A percentile compares a stretch with the other conserved stretches of the same genome.
Conservation (phyloP, 805 yeast genomes). For the Lipomyces yamadae region DNA sequence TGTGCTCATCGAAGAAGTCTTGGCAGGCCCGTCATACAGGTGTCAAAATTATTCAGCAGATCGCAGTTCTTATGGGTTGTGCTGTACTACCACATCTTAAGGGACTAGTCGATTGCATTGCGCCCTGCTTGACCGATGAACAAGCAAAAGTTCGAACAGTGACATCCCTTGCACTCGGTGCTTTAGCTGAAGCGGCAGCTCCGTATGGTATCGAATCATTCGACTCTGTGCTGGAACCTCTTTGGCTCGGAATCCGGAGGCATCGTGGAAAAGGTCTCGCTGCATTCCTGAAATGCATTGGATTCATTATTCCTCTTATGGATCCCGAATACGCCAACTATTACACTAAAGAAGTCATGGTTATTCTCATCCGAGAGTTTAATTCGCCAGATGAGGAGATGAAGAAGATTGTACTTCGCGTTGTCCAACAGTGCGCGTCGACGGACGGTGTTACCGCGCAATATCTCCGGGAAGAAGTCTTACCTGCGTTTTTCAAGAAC, state of each 20-base stretch:
- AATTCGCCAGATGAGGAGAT: slow-evolving; percentile 85
- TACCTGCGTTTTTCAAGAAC: slow-evolving; percentile 64
- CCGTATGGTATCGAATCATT: slow-evolving; percentile 93
- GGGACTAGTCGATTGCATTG: slow-evolving; percentile 65
- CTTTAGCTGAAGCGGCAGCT: slow-evolving; percentile 76
- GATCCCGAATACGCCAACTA: slow-evolving; percentile 77
- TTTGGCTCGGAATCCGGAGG: slow-evolving; percentile 77
- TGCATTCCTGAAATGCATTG: slow-evolving; percentile 75
- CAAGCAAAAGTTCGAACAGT: slow-evolving; percentile 67
- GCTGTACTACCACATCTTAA: slow-evolving; percentile 75
- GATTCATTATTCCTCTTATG: slow-evolving; percentile 84
- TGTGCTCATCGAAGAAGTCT: slow-evolving; percentile 71
- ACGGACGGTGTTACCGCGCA: slow-evolving; percentile 59
- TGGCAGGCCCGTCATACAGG: slow-evolving; percentile 90
- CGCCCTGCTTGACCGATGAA: slow-evolving; percentile 66
- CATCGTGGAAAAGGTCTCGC: slow-evolving; percentile 82
- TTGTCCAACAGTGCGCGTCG: slow-evolving; percentile 68
- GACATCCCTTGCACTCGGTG: slow-evolving; percentile 72
- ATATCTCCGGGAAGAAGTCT: slow-evolving; percentile 57
- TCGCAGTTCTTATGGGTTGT: slow-evolving; percentile 69
- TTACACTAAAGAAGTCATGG: slow-evolving; percentile 75
- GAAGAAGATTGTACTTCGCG: slow-evolving; percentile 71
- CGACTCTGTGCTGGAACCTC: slow-evolving; percentile 70
- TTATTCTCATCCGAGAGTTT: slow-evolving; percentile 71
- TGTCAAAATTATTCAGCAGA: slow-evolving; percentile 72